Conservation (phyloP, 1,139 yeast species). For the Sporopachydermia cereana region DNA sequence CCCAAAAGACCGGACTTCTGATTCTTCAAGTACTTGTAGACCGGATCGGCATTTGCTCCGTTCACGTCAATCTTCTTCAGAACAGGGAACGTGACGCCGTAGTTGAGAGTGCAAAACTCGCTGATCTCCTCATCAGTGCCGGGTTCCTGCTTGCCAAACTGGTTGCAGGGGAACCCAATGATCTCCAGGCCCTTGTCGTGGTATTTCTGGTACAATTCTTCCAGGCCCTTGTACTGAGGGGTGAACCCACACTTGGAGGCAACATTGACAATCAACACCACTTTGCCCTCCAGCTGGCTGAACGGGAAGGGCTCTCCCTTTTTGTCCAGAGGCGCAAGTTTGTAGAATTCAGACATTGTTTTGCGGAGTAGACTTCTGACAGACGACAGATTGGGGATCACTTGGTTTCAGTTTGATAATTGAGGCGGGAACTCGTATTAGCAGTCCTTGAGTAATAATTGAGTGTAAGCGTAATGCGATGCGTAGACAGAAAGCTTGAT, state of each 20-base stretch:
- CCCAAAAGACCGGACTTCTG: slow-evolving; percentile 59
- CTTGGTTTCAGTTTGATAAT: too few species aligned
- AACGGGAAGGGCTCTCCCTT: slow-evolving; percentile 57
- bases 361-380: too few species aligned
- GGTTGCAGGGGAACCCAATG: slow-evolving; percentile 89
- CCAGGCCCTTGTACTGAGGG: slow-evolving; percentile 71
- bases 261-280: slow-evolving; percentile 78
- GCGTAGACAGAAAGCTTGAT: too few species aligned
- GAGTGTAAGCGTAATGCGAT: too few species aligned
- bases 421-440: too few species aligned
- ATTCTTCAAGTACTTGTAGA: slow-evolving; percentile 62
- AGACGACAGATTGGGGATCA: too few species aligned
- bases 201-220: slow-evolving; percentile 70
- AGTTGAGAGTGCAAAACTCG: slow-evolving; percentile 50
- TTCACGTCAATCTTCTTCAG: slow-evolving; percentile 83
- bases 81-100: slow-evolving; percentile 82
- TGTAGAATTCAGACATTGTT: slow-evolving; percentile 33
- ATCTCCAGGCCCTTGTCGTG: slow-evolving; percentile 64
- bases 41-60: slow-evolving; percentile 71
- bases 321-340: slow-evolving; percentile 44
- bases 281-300: slow-evolving; percentile 69
- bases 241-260: slow-evolving; percentile 65
- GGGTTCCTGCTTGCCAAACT: slow-evolving; percentile 87
- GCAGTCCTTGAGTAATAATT: too few species aligned
- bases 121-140: slow-evolving; percentile 54